Evolutionary conservation across 305 asterid genomes (phyloP), one percentile per base, ranked within the genome.

Genomic region (Rubia peregrina): DNA sequence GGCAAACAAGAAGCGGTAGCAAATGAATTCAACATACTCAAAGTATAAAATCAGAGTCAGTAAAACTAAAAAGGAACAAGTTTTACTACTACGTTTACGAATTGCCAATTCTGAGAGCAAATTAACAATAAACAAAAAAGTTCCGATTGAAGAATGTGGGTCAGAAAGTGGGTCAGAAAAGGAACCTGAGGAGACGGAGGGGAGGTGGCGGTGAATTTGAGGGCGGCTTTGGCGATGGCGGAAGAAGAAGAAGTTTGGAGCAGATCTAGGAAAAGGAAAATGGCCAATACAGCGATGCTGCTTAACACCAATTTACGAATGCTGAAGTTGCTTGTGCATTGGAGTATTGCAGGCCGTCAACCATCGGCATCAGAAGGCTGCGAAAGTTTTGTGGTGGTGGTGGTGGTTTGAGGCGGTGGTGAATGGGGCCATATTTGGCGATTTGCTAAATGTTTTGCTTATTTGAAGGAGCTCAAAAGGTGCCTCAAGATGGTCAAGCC

Each of bases 161-260:
- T 46, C 11, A 5, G 42, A 36, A 16, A 6, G 24, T 49, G 16
- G 14, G 51, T 46, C 11, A 5, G 42, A 36, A 16, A 6, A 19
- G 43, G 17, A n/a, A 44, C 56, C 38, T 48, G 40, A 12, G 44
- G 44, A 40, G 19, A 66, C 44, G 55, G 21, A 12, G 26, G 11
- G 40, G 51, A 22, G 46, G 62, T 51, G 76, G 68, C 70, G 49
- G 75, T 46, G 10, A 41, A 21, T 16, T 64, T 16, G 33, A 64
- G 57, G 57, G 57, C 51, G 51, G 68, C 68, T 51, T n/a, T 38
- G 11, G 68, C 21, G 19, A 64, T 78, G n/a, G 90, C 79, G 4
- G 90, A 83, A 4, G 94, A 72, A 1, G 90, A 82, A 2, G 93
- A 82, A 12, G 96, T 91, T 96, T 97, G 89, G 24, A 88, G 84